phyloP scores from a whole-genome alignment of 306 rosid species.

The Lathyrus aphaca region DNA sequence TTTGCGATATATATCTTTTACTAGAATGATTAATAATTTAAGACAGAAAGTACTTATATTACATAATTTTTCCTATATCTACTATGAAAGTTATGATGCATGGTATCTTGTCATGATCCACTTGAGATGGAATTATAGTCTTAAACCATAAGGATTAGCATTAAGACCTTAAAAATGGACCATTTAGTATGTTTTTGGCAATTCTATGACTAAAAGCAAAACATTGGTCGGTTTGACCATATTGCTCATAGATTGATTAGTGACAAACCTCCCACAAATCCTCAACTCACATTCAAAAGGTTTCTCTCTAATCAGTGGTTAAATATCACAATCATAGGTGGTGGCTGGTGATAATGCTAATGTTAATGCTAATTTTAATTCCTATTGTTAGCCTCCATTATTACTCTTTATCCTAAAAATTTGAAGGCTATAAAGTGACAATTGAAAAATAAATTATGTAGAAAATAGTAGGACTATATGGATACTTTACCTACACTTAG shows the following conservation, averaged over 20 bases:
- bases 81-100: conserved; percentile 41
- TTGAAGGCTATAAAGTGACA: conserved; percentile 19
- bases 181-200: conserved; percentile 38
- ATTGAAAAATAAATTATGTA: background rate
- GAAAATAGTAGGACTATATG: background rate
- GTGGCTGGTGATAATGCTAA: conserved; percentile 7
- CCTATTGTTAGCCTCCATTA: background rate
- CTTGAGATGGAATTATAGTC: conserved; percentile 40
- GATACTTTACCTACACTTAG: background rate
- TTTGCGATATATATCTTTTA: too few relatives aligned
- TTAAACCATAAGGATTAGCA: conserved; percentile 39
- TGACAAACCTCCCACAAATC: conserved; percentile 39
- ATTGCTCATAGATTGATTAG: conserved; percentile 35
- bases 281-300: conserved; percentile 29
- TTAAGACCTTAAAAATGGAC: conserved; percentile 17
- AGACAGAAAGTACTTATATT: too few relatives aligned
- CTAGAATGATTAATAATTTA: too few relatives aligned
- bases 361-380: background rate
- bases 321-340: conserved; percentile 46
- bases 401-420: conserved; percentile 33
- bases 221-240: conserved; percentile 47
- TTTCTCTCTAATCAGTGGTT: conserved; percentile 40
- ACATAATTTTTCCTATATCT: background rate
- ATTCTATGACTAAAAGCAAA: conserved; percentile 21
- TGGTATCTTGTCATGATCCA: conserved; percentile 45